These are phyloP conservation scores for Boletus rufocinnamomeus DNA, from an alignment of 768 basidiomycete genomes.

Conservation along the genomic window DNA sequence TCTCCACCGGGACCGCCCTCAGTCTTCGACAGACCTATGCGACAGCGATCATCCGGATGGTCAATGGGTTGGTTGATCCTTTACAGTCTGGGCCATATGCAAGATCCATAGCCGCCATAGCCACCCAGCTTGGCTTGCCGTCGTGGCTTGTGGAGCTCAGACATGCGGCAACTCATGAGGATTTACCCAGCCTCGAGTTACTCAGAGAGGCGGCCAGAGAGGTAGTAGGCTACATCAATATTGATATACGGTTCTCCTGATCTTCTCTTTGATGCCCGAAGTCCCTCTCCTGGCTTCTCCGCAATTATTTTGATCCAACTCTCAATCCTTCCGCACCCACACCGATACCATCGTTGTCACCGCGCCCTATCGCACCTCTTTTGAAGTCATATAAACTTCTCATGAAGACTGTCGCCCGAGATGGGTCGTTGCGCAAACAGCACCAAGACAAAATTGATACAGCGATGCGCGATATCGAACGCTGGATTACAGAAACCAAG, in stretches of 20 bases:
- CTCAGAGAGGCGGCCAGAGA: constrained; percentile 77
- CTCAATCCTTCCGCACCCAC: constrained; percentile 52
- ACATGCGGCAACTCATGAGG: constrained; percentile 96
- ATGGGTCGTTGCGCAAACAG: constrained; percentile 57
- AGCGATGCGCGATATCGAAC: constrained; percentile 63
- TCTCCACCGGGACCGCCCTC: constrained; percentile 40
- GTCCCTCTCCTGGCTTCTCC: constrained; percentile 82
- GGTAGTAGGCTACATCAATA: constrained; percentile 39
- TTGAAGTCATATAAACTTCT: constrained; percentile 75
- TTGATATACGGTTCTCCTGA: neutral
- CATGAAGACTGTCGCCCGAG: constrained; percentile 61
- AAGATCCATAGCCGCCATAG: constrained; percentile 86
- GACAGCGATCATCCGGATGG: constrained; percentile 80
- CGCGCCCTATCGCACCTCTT: constrained; percentile 64
- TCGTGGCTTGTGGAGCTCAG: constrained; percentile 88
- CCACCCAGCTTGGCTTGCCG: constrained; percentile 82
- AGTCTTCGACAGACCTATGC: constrained; percentile 77
- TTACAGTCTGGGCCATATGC: constrained; percentile 89
- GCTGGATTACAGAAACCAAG: constrained; percentile 77
- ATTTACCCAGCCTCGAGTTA: constrained; percentile 80
- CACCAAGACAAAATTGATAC: constrained; percentile 52
- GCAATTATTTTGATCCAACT: constrained; percentile 83
- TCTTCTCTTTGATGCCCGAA: constrained; percentile 33
- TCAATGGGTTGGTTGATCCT: constrained; percentile 95
- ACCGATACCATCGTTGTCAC: constrained; percentile 33